Percentiles rank a stretch among this genome's conserved stretches.
Conservation (phyloP, 2,329 filamentous ascomycete genomes). For the Diaporthe sp. region DNA sequence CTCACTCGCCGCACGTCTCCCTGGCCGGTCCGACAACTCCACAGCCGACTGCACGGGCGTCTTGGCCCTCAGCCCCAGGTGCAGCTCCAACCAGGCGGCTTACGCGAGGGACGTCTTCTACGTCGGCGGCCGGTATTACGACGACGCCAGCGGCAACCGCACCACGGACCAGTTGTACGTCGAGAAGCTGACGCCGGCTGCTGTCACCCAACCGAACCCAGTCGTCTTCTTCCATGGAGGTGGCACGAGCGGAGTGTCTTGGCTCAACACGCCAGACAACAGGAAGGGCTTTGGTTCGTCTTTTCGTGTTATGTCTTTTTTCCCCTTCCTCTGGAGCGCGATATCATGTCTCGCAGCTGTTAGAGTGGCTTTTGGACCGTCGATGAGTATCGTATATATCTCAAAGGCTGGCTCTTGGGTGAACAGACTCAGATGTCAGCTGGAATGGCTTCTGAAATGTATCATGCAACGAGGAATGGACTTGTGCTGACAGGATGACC, state of each 20-base stretch:
- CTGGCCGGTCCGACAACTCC: conserved; percentile 13
- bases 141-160: conserved; percentile 44
- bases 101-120: conserved; percentile 47
- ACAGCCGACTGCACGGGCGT: conserved; percentile 37
- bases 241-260: conserved; percentile 49
- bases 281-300: conserved; percentile 53
- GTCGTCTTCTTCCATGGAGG: conserved; percentile 52
- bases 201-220: conserved; percentile 44
- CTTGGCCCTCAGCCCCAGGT: conserved; percentile 37
- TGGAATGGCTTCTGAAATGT: neutral
- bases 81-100: conserved; percentile 36
- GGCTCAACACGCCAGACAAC: conserved; percentile 57
- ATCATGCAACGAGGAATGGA: neutral
- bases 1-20: conserved; percentile 12
- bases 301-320: too few relatives aligned
- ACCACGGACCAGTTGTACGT: conserved; percentile 49
- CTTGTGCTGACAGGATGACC: neutral
- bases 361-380: neutral
- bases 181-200: conserved; percentile 49
- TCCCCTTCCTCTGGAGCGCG: neutral
- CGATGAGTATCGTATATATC: neutral
- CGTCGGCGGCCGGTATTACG: conserved; percentile 47
- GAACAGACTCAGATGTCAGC: neutral
- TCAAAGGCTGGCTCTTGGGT: neutral
- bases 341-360: neutral